A percentile compares a stretch with the other conserved stretches of the same genome.
Conservation (phyloP, 2,329 filamentous ascomycete species). For the Alternaria angustiovoidea region DNA sequence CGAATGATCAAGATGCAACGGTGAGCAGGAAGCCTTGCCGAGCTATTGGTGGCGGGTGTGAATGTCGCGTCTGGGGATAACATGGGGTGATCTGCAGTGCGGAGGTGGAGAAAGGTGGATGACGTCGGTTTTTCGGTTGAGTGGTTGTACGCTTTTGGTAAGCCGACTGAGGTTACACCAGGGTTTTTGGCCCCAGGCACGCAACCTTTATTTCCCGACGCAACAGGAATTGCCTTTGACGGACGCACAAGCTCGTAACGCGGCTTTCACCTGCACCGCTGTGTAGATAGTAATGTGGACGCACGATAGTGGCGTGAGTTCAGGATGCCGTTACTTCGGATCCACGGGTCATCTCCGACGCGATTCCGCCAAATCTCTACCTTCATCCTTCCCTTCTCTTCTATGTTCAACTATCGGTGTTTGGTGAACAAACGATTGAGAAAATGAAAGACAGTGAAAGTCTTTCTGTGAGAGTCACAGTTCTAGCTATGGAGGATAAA, state of each 20-base stretch:
- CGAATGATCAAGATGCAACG: not conserved
- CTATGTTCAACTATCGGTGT: not conserved
- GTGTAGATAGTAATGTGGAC: not conserved
- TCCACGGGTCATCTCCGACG: not conserved
- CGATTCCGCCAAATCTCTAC: not conserved
- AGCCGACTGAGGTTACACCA: not conserved
- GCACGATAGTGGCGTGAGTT: not conserved
- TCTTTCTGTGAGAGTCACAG: not conserved
- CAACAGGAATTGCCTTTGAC: not conserved
- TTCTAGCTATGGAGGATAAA: not conserved
- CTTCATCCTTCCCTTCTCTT: not conserved
- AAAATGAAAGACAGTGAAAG: not conserved
- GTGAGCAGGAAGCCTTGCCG: not conserved
- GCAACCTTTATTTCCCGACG: not conserved
- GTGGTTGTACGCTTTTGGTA: not conserved
- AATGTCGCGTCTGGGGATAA: not conserved
- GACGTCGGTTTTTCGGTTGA: not conserved
- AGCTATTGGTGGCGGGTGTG: not conserved
- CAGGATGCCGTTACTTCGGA: not conserved
- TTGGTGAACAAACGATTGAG: not conserved
- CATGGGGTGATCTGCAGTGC: constrained; percentile 1
- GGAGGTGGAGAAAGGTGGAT: constrained; percentile 2
- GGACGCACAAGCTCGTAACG: not conserved
- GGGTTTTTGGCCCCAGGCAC: not conserved
- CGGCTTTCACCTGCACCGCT: not conserved